A percentile compares a stretch with the other conserved stretches of the same genome.
phyloP scores from a whole-genome alignment of 164 flowering plant species.

The Dillenia suffruticosa region DNA sequence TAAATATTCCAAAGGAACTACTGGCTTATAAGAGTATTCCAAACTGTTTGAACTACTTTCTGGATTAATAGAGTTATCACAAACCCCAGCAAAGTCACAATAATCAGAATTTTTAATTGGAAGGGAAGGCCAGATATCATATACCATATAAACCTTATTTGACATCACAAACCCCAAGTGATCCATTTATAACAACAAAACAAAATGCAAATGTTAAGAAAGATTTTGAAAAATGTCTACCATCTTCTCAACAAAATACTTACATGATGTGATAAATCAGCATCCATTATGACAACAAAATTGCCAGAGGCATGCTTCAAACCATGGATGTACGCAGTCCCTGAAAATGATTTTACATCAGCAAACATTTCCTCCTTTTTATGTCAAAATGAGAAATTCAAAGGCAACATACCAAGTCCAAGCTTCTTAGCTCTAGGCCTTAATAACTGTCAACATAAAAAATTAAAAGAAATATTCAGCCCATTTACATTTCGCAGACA shows the following conservation, averaged over 20 bases:
- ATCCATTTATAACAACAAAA: background rate
- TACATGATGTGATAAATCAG: constrained; percentile 99
- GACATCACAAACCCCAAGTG: background rate
- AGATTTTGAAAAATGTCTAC: too few species aligned
- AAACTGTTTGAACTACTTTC: too few species aligned
- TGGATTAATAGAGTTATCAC: too few species aligned
- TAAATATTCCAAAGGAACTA: too few species aligned
- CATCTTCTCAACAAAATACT: constrained; percentile 17
- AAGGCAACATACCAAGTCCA: constrained; percentile 66
- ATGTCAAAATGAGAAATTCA: background rate
- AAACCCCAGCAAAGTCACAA: too few species aligned
- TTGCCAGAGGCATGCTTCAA: constrained; percentile 92
- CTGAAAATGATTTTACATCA: constrained; percentile 34
- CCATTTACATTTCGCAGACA: background rate
- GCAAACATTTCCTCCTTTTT: constrained; percentile 1
- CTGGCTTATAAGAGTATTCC: too few species aligned
- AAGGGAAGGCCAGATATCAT: too few species aligned
- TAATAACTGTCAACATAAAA: constrained; percentile 52
- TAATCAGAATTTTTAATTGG: too few species aligned
- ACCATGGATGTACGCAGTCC: constrained; percentile 93
- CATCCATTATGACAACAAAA: constrained; percentile 96
- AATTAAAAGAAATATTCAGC: background rate
- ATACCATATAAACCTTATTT: background rate
- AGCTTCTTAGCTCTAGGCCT: constrained; percentile 92
- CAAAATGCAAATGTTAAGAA: background rate